Evolutionary conservation across 2,329 filamentous ascomycete genomes (phyloP).

Genomic region (Fusarium illudens): DNA sequence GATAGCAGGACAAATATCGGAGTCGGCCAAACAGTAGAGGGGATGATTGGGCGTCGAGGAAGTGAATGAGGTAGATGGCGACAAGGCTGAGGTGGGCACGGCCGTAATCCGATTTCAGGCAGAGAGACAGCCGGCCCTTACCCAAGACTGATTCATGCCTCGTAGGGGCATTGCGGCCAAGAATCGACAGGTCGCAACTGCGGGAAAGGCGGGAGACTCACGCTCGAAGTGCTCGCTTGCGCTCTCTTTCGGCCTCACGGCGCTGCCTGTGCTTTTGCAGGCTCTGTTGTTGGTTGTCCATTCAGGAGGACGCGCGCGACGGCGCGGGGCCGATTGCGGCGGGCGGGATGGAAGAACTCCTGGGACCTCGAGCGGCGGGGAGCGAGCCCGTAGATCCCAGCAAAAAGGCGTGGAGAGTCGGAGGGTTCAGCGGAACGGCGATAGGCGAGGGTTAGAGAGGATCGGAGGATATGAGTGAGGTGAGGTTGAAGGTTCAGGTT

Average conservation of each 20-base stretch:
- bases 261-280: slow-evolving; percentile 43
- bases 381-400: slow-evolving; percentile 43
- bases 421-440: slow-evolving; percentile 5
- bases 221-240: slow-evolving; percentile 43
- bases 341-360: slow-evolving; percentile 33
- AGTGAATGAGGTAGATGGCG: neutral
- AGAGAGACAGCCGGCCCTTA: neutral
- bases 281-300: slow-evolving; percentile 43
- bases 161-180: neutral
- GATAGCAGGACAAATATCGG: neutral
- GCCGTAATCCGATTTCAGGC: slow-evolving; percentile 5
- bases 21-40: neutral
- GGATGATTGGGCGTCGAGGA: neutral
- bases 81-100: slow-evolving; percentile 4
- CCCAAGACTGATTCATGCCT: slow-evolving; percentile 2
- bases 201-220: slow-evolving; percentile 21
- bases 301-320: slow-evolving; percentile 38
- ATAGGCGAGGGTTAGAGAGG: neutral
- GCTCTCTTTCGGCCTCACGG: slow-evolving; percentile 43
- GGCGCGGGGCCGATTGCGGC: slow-evolving; percentile 42
- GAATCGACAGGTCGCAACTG: neutral
- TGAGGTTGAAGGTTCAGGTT: slow-evolving; percentile 33
- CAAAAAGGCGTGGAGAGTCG: slow-evolving; percentile 25
- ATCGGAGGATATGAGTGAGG: slow-evolving; percentile 18
- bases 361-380: slow-evolving; percentile 39